These are phyloP conservation scores for Ganoderma sp. DNA, from an alignment of 1,284 basidiomycete species.

Conservation along the genomic window DNA sequence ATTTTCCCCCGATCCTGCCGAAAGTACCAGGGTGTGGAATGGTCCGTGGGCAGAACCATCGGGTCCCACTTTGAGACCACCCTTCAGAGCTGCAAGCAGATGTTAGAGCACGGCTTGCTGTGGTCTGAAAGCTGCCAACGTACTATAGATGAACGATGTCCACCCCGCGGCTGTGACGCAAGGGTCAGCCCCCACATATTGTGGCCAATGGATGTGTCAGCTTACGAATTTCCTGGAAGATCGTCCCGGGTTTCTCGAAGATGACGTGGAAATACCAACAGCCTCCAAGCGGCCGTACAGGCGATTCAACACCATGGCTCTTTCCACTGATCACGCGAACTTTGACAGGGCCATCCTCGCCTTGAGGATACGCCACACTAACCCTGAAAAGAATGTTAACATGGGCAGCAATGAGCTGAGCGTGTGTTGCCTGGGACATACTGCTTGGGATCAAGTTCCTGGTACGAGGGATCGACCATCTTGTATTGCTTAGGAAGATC, in stretches of 20 bases:
- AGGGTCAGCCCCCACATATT: neutral
- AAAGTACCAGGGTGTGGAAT: slow-evolving; percentile 84
- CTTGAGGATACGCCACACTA: slow-evolving; percentile 74
- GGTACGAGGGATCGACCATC: slow-evolving; percentile 82
- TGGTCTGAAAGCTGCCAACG: slow-evolving; percentile 35
- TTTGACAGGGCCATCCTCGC: slow-evolving; percentile 70
- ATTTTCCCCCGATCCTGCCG: slow-evolving; percentile 56
- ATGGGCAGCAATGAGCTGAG: neutral
- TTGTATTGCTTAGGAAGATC: slow-evolving; percentile 90
- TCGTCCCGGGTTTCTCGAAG: slow-evolving; percentile 67
- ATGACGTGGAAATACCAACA: slow-evolving; percentile 92
- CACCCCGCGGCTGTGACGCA: slow-evolving; percentile 65
- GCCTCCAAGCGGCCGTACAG: slow-evolving; percentile 88
- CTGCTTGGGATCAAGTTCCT: slow-evolving; percentile 72
- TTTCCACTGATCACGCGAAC: slow-evolving; percentile 91
- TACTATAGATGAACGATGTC: slow-evolving; percentile 85
- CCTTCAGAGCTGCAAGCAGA: slow-evolving; percentile 63
- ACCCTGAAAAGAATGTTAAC: slow-evolving; percentile 53
- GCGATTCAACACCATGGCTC: slow-evolving; percentile 85
- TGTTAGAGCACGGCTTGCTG: neutral
- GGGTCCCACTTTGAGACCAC: slow-evolving; percentile 66
- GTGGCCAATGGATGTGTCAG: slow-evolving; percentile 16
- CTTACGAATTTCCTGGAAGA: slow-evolving; percentile 88
- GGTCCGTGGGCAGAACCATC: slow-evolving; percentile 54
- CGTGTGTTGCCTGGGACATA: slow-evolving; percentile 41